These are phyloP conservation scores for Colletotrichum sp. DNA, from an alignment of 2,329 filamentous ascomycete genomes.

Conservation along the genomic window DNA sequence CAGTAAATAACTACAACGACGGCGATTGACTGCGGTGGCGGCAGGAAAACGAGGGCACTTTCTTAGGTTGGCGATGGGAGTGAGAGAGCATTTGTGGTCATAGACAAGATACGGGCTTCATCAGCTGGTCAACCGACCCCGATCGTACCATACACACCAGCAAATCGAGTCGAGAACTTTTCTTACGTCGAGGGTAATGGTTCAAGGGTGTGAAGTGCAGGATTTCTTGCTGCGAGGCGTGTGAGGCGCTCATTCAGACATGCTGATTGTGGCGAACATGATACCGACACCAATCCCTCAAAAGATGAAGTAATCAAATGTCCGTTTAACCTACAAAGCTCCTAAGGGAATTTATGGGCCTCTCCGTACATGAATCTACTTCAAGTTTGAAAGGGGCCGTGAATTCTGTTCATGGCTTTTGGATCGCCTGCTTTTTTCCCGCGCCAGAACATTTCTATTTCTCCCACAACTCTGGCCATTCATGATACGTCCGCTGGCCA, in stretches of 20 bases:
- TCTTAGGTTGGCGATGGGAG: constrained; percentile 1
- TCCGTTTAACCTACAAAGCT: background rate
- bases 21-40: background rate
- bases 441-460: background rate
- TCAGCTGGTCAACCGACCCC: constrained; percentile 12
- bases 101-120: constrained; percentile 16
- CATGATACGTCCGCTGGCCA: background rate
- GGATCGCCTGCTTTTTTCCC: background rate
- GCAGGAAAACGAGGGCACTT: background rate
- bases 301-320: background rate
- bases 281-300: background rate
- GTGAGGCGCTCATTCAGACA: background rate
- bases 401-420: background rate
- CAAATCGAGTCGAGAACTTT: constrained; percentile 8
- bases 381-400: background rate
- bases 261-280: background rate
- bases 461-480: constrained; percentile 10
- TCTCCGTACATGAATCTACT: background rate
- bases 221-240: background rate
- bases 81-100: constrained; percentile 6
- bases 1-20: constrained; percentile 4
- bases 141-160: constrained; percentile 22
- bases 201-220: background rate
- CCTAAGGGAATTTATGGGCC: background rate
- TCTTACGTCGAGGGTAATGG: background rate